A percentile compares a stretch with the other conserved stretches of the same genome.
phyloP scores from a whole-genome alignment of 108 stramenopile species.

The Cyclotella baltica region DNA sequence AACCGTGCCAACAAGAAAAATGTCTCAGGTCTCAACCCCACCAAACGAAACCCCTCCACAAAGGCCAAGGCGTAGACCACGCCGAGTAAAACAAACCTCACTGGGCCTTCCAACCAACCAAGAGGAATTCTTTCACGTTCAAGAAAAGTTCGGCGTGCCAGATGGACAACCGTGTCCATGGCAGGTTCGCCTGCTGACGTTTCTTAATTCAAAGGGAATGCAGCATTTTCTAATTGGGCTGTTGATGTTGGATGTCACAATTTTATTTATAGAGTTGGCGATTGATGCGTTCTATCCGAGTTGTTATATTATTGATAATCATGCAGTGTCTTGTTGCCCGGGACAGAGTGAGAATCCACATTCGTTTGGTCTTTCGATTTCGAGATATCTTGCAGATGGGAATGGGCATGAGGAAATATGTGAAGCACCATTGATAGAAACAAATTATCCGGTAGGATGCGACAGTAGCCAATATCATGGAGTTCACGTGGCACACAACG shows the following conservation, averaged over 20 bases:
- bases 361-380: neutral
- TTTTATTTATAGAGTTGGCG: slow-evolving; percentile 44
- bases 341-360: neutral
- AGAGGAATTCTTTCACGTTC: slow-evolving; percentile 14
- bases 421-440: slow-evolving; percentile 20
- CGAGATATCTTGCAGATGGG: slow-evolving; percentile 4
- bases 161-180: slow-evolving; percentile 16
- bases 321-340: slow-evolving; percentile 51
- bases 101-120: neutral
- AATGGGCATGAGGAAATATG: slow-evolving; percentile 21
- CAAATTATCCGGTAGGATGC: slow-evolving; percentile 27
- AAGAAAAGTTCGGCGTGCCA: neutral
- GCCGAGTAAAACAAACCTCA: slow-evolving; percentile 5
- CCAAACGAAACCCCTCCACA: too few relatives aligned
- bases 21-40: too few relatives aligned
- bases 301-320: slow-evolving; percentile 10
- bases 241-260: slow-evolving; percentile 43
- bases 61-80: too few relatives aligned
- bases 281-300: slow-evolving; percentile 35
- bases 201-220: slow-evolving; percentile 35
- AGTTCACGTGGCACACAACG: slow-evolving; percentile 26
- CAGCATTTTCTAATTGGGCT: slow-evolving; percentile 38
- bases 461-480: slow-evolving; percentile 38
- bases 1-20: too few relatives aligned
- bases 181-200: slow-evolving; percentile 40